phyloP scores from a whole-genome alignment of 2,329 filamentous ascomycete species.

The Tolypocladium tropicale region DNA sequence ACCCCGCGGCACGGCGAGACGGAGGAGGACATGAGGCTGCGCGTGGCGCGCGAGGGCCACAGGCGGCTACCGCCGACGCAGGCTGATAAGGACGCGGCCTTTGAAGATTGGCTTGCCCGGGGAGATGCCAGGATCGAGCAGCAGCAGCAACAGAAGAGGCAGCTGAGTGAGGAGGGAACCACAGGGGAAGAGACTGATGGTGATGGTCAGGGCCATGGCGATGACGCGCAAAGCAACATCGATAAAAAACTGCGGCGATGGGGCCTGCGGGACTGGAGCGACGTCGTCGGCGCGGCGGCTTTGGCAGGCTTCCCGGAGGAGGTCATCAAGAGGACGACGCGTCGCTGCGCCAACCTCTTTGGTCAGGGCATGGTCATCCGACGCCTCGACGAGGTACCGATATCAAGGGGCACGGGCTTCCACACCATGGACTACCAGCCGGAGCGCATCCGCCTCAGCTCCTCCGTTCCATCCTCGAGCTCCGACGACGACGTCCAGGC shows the following conservation, averaged over 20 bases:
- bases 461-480: slow-evolving; percentile 4
- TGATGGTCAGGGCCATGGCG: too few species aligned
- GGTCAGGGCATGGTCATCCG: slow-evolving; percentile 58
- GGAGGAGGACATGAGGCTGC: slow-evolving; percentile 32
- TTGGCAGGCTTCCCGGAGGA: slow-evolving; percentile 57
- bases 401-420: slow-evolving; percentile 11
- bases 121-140: slow-evolving; percentile 11
- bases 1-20: slow-evolving; percentile 32
- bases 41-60: slow-evolving; percentile 34
- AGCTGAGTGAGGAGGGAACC: slow-evolving; percentile 5
- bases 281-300: slow-evolving; percentile 70
- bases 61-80: slow-evolving; percentile 15
- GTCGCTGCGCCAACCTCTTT: slow-evolving; percentile 69
- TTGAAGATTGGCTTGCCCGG: slow-evolving; percentile 22
- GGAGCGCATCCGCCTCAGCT: slow-evolving; percentile 12
- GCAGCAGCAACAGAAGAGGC: background rate
- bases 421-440: slow-evolving; percentile 19
- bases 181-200: slow-evolving; percentile 6
- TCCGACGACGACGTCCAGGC: slow-evolving; percentile 10
- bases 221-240: slow-evolving; percentile 5
- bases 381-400: slow-evolving; percentile 33
- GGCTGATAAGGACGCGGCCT: slow-evolving; percentile 17
- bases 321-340: slow-evolving; percentile 58
- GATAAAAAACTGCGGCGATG: slow-evolving; percentile 21
- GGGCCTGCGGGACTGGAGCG: slow-evolving; percentile 68